A percentile compares a stretch with the other conserved stretches of the same genome.
Evolutionary conservation across 2,329 filamentous ascomycete genomes (phyloP).

Genomic region (Bipolaris bicolor): DNA sequence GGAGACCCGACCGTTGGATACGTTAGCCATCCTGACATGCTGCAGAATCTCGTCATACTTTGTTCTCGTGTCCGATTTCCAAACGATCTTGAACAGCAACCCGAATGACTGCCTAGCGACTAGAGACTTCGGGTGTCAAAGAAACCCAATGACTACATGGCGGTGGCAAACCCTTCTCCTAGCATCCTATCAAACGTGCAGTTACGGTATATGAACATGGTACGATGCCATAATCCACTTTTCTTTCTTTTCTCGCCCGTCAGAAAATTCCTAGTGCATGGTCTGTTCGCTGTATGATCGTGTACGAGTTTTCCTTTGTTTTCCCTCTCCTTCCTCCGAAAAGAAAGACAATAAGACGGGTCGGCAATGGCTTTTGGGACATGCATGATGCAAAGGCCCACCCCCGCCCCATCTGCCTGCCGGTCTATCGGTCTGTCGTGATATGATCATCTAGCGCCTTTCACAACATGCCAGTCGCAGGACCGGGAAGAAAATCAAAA

Average conservation of each 20-base stretch:
- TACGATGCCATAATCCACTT: not conserved
- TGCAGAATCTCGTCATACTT: conserved; percentile 27
- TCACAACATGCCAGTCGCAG: not conserved
- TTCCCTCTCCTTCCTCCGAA: not conserved
- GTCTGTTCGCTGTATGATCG: not conserved
- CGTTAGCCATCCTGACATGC: conserved; percentile 13
- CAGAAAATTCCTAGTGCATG: not conserved
- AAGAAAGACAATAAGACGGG: not conserved
- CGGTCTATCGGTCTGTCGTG: not conserved
- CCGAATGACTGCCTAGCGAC: not conserved
- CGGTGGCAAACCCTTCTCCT: not conserved
- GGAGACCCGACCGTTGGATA: conserved; percentile 4
- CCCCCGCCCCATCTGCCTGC: not conserved
- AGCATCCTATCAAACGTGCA: not conserved
- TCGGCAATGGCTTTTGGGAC: not conserved
- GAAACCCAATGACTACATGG: not conserved
- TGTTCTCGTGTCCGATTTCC: conserved; percentile 15
- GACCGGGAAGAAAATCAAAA: not conserved
- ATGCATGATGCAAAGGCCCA: no score
- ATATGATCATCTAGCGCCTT: not conserved
- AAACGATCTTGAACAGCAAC: not conserved
- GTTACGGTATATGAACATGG: not conserved
- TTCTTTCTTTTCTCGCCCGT: not conserved
- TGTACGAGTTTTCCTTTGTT: not conserved
- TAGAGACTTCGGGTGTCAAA: not conserved